Evolutionary conservation across 2,329 filamentous ascomycete species (phyloP).

Genomic region (Rhynchosporium agropyri): DNA sequence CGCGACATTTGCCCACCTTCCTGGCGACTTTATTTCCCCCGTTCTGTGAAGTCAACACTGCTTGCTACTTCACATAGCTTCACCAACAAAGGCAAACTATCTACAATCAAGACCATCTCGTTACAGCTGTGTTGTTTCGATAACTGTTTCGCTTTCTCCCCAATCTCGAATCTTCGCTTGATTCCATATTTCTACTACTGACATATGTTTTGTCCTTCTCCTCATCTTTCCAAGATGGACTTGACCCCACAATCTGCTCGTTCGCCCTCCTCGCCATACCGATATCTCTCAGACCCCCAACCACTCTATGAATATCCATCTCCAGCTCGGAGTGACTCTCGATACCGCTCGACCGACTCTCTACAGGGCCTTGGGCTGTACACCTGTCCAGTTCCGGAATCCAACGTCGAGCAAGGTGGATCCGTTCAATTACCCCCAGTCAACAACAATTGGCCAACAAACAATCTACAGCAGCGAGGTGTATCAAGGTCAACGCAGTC

Average conservation of each 20-base stretch:
- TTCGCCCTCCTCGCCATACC: constrained; percentile 40
- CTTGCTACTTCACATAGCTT: constrained; percentile 21
- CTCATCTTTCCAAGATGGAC: constrained; percentile 38
- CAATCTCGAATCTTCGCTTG: constrained; percentile 17
- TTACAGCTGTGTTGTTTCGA: constrained; percentile 16
- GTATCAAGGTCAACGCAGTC: constrained; percentile 37
- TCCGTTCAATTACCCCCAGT: constrained; percentile 32
- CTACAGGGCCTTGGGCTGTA: constrained; percentile 40
- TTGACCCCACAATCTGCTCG: constrained; percentile 41
- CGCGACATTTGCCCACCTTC: constrained; percentile 16
- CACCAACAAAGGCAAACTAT: constrained; percentile 28
- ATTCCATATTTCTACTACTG: constrained; percentile 8
- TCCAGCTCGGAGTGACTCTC: constrained; percentile 41
- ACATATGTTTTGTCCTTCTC: constrained; percentile 25
- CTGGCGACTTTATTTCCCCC: constrained; percentile 21
- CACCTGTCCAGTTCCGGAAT: constrained; percentile 39
- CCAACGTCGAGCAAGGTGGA: constrained; percentile 33
- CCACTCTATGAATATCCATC: constrained; percentile 43
- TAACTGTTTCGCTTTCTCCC: constrained; percentile 25
- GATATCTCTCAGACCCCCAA: constrained; percentile 37
- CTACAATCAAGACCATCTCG: constrained; percentile 13
- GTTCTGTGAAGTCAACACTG: constrained; percentile 21
- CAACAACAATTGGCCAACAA: constrained; percentile 38
- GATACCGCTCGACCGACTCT: constrained; percentile 38
- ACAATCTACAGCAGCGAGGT: constrained; percentile 33